Percentiles rank a stretch among this genome's conserved stretches.
Evolutionary conservation across 2,329 filamentous ascomycete species (phyloP).

Genomic region (Xylariaceae sp.): DNA sequence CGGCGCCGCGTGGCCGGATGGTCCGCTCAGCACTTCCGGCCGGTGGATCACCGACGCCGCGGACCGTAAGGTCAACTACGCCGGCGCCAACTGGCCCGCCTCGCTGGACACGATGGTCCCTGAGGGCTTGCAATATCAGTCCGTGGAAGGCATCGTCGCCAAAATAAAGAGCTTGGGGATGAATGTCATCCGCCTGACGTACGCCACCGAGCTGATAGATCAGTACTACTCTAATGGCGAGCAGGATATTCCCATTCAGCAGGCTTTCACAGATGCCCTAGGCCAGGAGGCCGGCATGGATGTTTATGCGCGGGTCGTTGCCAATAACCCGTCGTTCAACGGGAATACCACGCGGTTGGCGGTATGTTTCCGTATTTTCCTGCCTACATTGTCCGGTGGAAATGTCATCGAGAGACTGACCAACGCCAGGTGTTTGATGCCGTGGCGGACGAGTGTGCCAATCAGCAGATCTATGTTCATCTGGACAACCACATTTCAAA

Average conservation of each 20-base stretch:
- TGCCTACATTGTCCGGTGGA: too few relatives aligned
- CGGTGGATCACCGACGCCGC: slow-evolving; percentile 36
- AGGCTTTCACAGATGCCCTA: slow-evolving; percentile 35
- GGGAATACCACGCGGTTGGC: slow-evolving; percentile 45
- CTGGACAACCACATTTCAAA: slow-evolving; percentile 55
- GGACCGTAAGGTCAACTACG: slow-evolving; percentile 38
- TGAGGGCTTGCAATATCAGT: slow-evolving; percentile 56
- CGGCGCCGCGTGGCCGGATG: slow-evolving; percentile 33
- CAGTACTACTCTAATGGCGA: slow-evolving; percentile 44
- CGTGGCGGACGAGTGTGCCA: slow-evolving; percentile 48
- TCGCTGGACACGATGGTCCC: slow-evolving; percentile 55
- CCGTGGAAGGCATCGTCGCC: slow-evolving; percentile 45
- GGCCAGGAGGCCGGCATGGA: slow-evolving; percentile 43
- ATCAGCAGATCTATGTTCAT: slow-evolving; percentile 49
- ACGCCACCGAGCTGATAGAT: slow-evolving; percentile 57
- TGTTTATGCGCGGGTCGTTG: slow-evolving; percentile 42
- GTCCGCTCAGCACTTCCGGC: slow-evolving; percentile 33
- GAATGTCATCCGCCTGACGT: slow-evolving; percentile 56
- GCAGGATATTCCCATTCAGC: slow-evolving; percentile 36
- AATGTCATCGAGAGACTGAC: slow-evolving; percentile 44
- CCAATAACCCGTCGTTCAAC: slow-evolving; percentile 50
- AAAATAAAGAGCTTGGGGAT: slow-evolving; percentile 54
- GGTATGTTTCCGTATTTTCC: slow-evolving; percentile 23
- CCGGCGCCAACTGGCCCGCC: slow-evolving; percentile 56
- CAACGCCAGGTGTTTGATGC: slow-evolving; percentile 48